Conservation (phyloP, 1,139 yeast genomes). For the Hansenula sp. region DNA sequence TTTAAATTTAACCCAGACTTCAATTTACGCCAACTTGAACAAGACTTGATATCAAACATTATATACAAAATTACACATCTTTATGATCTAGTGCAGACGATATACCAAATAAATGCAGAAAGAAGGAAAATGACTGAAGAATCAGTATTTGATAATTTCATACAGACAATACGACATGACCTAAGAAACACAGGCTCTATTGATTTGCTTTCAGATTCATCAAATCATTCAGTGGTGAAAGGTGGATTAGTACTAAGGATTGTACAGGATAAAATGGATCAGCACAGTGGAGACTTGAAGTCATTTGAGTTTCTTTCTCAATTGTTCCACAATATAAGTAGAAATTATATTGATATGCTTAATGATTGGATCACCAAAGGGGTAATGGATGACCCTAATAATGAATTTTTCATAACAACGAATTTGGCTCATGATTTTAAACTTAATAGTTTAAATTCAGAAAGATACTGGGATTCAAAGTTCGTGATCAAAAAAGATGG, state of each 20-base stretch:
- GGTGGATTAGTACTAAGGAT: constrained; percentile 65
- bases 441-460: constrained; percentile 48
- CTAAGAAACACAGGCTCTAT: constrained; percentile 37
- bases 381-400: constrained; percentile 67
- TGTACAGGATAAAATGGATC: constrained; percentile 52
- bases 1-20: constrained; percentile 41
- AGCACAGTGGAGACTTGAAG: constrained; percentile 61
- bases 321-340: constrained; percentile 57
- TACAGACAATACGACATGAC: constrained; percentile 39
- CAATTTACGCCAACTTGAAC: constrained; percentile 46
- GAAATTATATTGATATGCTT: constrained; percentile 63
- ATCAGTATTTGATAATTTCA: constrained; percentile 27
- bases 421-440: constrained; percentile 26
- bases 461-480: constrained; percentile 84
- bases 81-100: constrained; percentile 47
- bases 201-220: constrained; percentile 47
- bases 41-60: constrained; percentile 29
- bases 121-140: constrained; percentile 22
- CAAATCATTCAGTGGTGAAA: constrained; percentile 53
- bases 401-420: constrained; percentile 71
- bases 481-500: constrained; percentile 76
- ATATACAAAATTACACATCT: constrained; percentile 46
- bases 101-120: constrained; percentile 37
- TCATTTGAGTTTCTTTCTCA: constrained; percentile 47
- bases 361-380: constrained; percentile 80